These are phyloP conservation scores for Diplotaxis tenuifolia DNA, from an alignment of 345 rosid species.

Conservation along the genomic window DNA sequence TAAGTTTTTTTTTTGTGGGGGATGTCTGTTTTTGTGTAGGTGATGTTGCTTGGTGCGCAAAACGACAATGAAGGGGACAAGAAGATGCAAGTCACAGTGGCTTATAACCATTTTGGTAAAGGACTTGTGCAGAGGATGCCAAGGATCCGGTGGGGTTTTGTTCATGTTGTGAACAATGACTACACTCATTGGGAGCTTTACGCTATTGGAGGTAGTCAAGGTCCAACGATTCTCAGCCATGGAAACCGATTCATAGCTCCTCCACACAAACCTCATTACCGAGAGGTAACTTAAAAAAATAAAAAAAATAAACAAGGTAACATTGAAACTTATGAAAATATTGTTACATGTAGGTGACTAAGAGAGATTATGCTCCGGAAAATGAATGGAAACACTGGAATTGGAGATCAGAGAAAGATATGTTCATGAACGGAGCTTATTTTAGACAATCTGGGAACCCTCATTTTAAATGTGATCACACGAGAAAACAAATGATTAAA, in stretches of 20 bases:
- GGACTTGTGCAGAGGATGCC: slow-evolving; percentile 83
- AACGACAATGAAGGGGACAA: slow-evolving; percentile 40
- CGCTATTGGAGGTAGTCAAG: slow-evolving; percentile 69
- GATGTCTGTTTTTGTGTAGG: slow-evolving; percentile 38
- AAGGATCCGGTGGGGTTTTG: slow-evolving; percentile 67
- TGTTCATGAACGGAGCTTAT: slow-evolving; percentile 60
- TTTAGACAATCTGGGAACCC: slow-evolving; percentile 55
- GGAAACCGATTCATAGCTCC: slow-evolving; percentile 79
- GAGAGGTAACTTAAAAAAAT: slow-evolving; percentile 40
- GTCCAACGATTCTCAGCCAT: slow-evolving; percentile 69
- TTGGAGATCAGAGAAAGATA: slow-evolving; percentile 70
- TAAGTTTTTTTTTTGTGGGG: not conserved
- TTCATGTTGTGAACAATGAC: slow-evolving; percentile 77
- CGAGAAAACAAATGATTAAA: slow-evolving; percentile 37
- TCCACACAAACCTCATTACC: slow-evolving; percentile 35
- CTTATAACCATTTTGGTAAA: slow-evolving; percentile 77
- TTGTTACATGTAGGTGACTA: slow-evolving; percentile 47
- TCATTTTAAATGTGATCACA: slow-evolving; percentile 2
- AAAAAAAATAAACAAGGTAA: not conserved
- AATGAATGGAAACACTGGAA: slow-evolving; percentile 61
- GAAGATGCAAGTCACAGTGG: slow-evolving; percentile 66
- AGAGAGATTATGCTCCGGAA: slow-evolving; percentile 47
- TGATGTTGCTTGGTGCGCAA: slow-evolving; percentile 65
- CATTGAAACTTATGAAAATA: not conserved
- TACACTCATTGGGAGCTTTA: slow-evolving; percentile 78